Evolutionary conservation across 805 yeast genomes (phyloP), one percentile per base, ranked within the genome.

Genomic region (Metschnikowia reukaufii): DNA sequence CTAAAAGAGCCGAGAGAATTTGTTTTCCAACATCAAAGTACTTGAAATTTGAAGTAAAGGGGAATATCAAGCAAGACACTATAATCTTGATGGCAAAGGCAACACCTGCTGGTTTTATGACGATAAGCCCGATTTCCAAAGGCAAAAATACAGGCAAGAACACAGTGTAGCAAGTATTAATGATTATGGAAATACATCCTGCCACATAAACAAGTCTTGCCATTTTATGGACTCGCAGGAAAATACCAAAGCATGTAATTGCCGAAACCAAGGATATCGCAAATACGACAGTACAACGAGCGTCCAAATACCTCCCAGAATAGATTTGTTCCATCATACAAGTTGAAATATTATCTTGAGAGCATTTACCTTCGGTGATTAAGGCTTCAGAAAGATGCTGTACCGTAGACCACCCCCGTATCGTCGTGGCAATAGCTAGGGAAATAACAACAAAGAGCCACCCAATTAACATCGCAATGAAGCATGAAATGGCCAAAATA

Each of bases 111-210:
- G 68, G 64, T 33, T 57, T 63, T 2, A 64, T 18, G 6, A 67
- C 57, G 5, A 39, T 18, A 7, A 50, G 41, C 0, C 62, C 61
- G 3, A 61, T 41, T 15, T 37, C 25, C n/a, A 42, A 25, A 9
- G 70, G 68, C 23, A 42, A 56, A 44, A 64, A 67, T 6, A 49
- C 43, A 1, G 73, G 73, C 31, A 55, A 49, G 36, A 60, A 61
- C 15, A 57, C 56, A 9, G 59, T 52, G 49, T 63, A 67, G 45
- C 67, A 62, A 6, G 50, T 36, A 25, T 52, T 55, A 15, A 66
- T 60, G 23, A 58, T 46, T 4, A 58, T 35, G 8, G 56, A 43
- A 31, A 68, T 63, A 12, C 51, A 49, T 0, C 65, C 64, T 2
- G 55, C 40, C 17, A 67, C 55, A 44, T 52, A 66, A 2, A 51